Evolutionary conservation across 2,329 filamentous ascomycete species (phyloP).

Genomic region (Sphaerulina musiva): DNA sequence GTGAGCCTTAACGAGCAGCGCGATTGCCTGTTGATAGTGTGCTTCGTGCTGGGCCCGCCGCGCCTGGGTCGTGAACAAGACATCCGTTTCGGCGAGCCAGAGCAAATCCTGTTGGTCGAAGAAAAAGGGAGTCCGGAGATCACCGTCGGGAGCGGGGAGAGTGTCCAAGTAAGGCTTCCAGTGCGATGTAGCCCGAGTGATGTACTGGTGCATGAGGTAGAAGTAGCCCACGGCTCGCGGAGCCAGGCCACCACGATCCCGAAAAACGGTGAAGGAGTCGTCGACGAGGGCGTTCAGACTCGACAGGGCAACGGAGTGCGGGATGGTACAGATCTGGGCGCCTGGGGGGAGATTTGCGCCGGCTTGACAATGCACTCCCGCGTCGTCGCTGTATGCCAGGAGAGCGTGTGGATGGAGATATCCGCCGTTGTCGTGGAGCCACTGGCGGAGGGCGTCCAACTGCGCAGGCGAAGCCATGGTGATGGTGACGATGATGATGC

Average conservation of each 20-base stretch:
- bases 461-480: conserved; percentile 11
- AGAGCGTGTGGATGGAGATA: conserved; percentile 27
- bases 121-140: conserved; percentile 32
- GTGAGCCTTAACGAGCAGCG: conserved; percentile 28
- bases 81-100: conserved; percentile 35
- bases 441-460: conserved; percentile 25
- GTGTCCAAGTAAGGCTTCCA: conserved; percentile 36
- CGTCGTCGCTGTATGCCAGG: conserved; percentile 20
- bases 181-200: conserved; percentile 31
- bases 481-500: background rate
- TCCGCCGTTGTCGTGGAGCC: conserved; percentile 30
- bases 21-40: conserved; percentile 34
- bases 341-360: conserved; percentile 17
- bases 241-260: conserved; percentile 21
- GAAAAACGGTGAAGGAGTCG: conserved; percentile 30
- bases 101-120: conserved; percentile 31
- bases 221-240: conserved; percentile 34
- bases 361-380: conserved; percentile 29
- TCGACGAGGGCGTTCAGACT: conserved; percentile 36
- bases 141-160: conserved; percentile 29
- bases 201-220: conserved; percentile 34
- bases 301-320: conserved; percentile 32
- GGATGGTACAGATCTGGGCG: conserved; percentile 25
- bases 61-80: conserved; percentile 28
- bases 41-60: conserved; percentile 33